phyloP scores from a whole-genome alignment of 148 eudicot species.

The Fagopyrum esculentum region DNA sequence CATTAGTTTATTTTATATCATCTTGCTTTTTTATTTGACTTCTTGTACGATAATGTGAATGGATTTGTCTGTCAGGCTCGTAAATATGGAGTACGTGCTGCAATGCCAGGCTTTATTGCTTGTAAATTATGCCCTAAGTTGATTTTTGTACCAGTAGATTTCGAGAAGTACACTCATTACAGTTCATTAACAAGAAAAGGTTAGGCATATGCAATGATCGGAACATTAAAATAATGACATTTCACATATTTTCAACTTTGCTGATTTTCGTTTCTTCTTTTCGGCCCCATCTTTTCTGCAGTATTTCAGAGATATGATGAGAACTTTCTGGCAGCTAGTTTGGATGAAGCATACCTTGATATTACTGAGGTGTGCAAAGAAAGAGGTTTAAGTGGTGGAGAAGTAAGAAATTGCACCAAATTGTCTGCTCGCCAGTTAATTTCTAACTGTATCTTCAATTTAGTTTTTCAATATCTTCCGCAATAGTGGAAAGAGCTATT shows the following conservation, averaged over 20 bases:
- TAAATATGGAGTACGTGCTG: conserved; percentile 97
- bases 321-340: conserved; percentile 80
- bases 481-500: background rate
- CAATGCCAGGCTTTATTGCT: conserved; percentile 99
- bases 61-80: conserved; percentile 53
- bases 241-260: conserved; percentile 1
- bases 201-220: conserved; percentile 16
- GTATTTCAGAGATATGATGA: conserved; percentile 78
- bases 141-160: conserved; percentile 82
- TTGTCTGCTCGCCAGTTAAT: background rate
- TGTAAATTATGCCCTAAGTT: conserved; percentile 83
- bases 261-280: background rate
- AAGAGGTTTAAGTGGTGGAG: conserved; percentile 51
- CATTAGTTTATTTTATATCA: background rate
- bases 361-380: conserved; percentile 77
- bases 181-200: conserved; percentile 92
- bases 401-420: conserved; percentile 34
- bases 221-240: background rate
- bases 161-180: conserved; percentile 76
- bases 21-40: conserved; percentile 3
- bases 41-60: background rate
- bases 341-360: conserved; percentile 97
- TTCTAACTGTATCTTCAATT: background rate
- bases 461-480: conserved; percentile 1
- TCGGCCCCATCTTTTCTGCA: conserved; percentile 18